These are phyloP conservation scores for Dryas integrifolia DNA, from an alignment of 331 rosid genomes.

Conservation along the genomic window DNA sequence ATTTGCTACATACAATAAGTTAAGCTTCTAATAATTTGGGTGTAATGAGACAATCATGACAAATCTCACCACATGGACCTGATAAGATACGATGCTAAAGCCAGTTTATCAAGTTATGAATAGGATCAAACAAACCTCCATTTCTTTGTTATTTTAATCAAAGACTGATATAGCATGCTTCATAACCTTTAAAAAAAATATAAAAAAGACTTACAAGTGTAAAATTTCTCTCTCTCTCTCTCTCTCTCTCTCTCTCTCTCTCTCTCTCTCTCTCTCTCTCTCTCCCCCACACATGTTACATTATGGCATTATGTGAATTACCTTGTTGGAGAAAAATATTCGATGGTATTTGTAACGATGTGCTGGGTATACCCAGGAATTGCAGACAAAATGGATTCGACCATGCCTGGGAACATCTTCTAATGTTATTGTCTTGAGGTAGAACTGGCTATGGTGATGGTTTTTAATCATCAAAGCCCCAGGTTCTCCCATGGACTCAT, in stretches of 20 bases:
- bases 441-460: constrained; percentile 76
- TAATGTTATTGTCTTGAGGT: constrained; percentile 60
- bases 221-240: background rate
- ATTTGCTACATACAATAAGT: background rate
- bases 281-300: background rate
- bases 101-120: constrained; percentile 9
- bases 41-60: background rate
- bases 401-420: constrained; percentile 67
- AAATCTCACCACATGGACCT: background rate
- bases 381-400: constrained; percentile 62
- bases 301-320: constrained; percentile 12
- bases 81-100: background rate
- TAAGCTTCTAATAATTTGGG: background rate
- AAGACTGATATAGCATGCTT: background rate
- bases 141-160: background rate
- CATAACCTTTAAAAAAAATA: background rate
- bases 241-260: background rate
- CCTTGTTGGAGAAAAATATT: constrained; percentile 80
- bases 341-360: constrained; percentile 63
- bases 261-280: background rate
- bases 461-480: constrained; percentile 66
- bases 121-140: background rate
- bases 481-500: constrained; percentile 66
- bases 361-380: constrained; percentile 92
- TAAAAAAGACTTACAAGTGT: background rate